A percentile compares a stretch with the other conserved stretches of the same genome.
phyloP scores from a whole-genome alignment of 2,329 filamentous ascomycete species.

The Ophiocordyceps camponoti-leonardi region DNA sequence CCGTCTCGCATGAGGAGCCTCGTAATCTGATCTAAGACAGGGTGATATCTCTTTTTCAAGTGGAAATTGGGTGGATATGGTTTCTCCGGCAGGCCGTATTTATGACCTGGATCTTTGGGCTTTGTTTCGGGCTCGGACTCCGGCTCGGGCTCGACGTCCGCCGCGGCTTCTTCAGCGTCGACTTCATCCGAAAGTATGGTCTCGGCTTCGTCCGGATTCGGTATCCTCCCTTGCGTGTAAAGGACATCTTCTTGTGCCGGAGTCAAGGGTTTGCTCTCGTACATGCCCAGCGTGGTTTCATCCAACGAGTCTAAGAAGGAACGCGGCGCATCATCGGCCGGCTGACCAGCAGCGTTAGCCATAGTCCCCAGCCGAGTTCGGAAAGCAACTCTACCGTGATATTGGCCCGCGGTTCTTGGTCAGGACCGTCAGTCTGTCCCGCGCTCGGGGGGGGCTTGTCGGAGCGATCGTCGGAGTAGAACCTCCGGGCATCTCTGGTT shows the following conservation, averaged over 20 bases:
- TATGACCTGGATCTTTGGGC: conserved; percentile 41
- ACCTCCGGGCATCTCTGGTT: conserved; percentile 7
- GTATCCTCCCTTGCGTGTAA: conserved; percentile 23
- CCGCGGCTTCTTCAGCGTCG: conserved; percentile 10
- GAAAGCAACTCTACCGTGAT: not conserved
- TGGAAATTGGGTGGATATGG: conserved; percentile 45
- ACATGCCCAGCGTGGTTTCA: conserved; percentile 16
- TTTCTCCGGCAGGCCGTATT: conserved; percentile 56
- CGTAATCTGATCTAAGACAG: conserved; percentile 71
- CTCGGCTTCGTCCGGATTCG: conserved; percentile 8
- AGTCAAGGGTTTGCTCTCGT: conserved; percentile 18
- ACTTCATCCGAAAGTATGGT: not conserved
- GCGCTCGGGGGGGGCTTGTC: conserved; percentile 6
- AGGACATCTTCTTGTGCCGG: conserved; percentile 25
- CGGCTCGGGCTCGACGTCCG: conserved; percentile 1
- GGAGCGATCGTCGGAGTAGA: conserved; percentile 16
- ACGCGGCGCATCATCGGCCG: not conserved
- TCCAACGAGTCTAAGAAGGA: conserved; percentile 11
- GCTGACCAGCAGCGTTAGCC: conserved; percentile 1
- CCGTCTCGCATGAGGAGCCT: conserved; percentile 84
- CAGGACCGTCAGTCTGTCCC: conserved; percentile 1
- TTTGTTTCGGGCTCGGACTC: conserved; percentile 2
- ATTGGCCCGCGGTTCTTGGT: not conserved
- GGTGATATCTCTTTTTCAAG: conserved; percentile 70
- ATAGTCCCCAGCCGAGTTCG: not conserved